Conservation (phyloP, 1,284 basidiomycete species). For the Microbotryum intermedium region DNA sequence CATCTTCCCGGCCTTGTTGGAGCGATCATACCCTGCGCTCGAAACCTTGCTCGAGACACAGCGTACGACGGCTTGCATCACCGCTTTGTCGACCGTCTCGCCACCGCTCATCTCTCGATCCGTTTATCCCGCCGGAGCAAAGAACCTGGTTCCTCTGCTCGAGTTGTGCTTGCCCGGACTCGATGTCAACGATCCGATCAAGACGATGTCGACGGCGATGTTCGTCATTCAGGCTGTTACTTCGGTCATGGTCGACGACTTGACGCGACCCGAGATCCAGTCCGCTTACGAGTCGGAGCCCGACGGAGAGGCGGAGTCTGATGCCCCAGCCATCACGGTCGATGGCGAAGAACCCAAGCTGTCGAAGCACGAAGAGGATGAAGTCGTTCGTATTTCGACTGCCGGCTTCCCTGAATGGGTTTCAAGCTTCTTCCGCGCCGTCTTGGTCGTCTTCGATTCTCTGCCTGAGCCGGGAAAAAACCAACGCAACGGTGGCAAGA, state of each 20-base stretch:
- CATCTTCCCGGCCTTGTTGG: slow-evolving; percentile 85
- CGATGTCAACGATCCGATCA: slow-evolving; percentile 87
- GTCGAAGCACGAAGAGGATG: slow-evolving; percentile 61
- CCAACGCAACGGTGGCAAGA: slow-evolving; percentile 70
- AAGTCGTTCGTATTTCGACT: slow-evolving; percentile 65
- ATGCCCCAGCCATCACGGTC: slow-evolving; percentile 24
- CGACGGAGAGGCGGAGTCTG: not conserved
- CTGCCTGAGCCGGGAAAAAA: slow-evolving; percentile 55
- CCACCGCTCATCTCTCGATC: slow-evolving; percentile 68
- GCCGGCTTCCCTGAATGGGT: slow-evolving; percentile 84
- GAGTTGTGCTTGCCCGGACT: slow-evolving; percentile 87
- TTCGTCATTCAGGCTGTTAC: slow-evolving; percentile 35
- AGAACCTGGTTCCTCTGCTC: slow-evolving; percentile 77
- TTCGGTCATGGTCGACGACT: slow-evolving; percentile 65
- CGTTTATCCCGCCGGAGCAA: slow-evolving; percentile 72
- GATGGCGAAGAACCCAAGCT: slow-evolving; percentile 44
- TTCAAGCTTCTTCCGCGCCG: slow-evolving; percentile 71
- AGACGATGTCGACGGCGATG: slow-evolving; percentile 54
- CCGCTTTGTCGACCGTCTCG: slow-evolving; percentile 72
- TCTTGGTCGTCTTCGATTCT: slow-evolving; percentile 82
- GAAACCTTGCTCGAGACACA: slow-evolving; percentile 94
- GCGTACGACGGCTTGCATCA: slow-evolving; percentile 80
- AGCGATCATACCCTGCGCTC: slow-evolving; percentile 81
- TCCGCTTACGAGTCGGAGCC: slow-evolving; percentile 10
- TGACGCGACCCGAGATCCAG: slow-evolving; percentile 45